phyloP scores from a whole-genome alignment of 2,329 filamentous ascomycete genomes.

The Cadophora sp. region DNA sequence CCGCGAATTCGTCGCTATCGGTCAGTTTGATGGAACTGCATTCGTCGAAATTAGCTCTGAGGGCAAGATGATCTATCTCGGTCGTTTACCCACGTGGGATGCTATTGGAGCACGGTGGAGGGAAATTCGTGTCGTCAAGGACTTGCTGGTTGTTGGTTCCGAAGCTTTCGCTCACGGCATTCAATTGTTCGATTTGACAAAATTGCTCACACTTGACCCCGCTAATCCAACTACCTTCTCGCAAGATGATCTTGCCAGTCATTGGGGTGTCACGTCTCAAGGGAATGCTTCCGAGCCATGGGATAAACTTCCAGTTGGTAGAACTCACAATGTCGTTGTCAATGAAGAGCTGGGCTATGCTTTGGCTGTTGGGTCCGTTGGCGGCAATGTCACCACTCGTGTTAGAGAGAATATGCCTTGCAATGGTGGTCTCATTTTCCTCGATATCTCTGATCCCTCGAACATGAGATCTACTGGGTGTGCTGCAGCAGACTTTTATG shows the following conservation, averaged over 20 bases:
- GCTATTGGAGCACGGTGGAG: constrained; percentile 41
- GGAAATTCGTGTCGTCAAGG: constrained; percentile 48
- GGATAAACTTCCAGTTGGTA: constrained; percentile 17
- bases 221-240: constrained; percentile 47
- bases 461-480: constrained; percentile 56
- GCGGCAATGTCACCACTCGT: constrained; percentile 38
- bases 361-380: constrained; percentile 40
- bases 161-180: constrained; percentile 55
- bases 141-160: constrained; percentile 48
- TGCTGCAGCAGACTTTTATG: constrained; percentile 51
- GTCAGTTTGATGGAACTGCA: constrained; percentile 56
- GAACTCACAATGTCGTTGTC: constrained; percentile 22
- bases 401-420: constrained; percentile 41
- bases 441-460: constrained; percentile 53
- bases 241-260: constrained; percentile 12
- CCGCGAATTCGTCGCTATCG: constrained; percentile 56
- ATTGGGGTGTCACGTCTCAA: constrained; percentile 8
- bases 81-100: constrained; percentile 35
- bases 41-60: constrained; percentile 54
- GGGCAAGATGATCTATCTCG: constrained; percentile 54
- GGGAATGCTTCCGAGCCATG: constrained; percentile 13
- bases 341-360: constrained; percentile 28
- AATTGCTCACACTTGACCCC: constrained; percentile 55
- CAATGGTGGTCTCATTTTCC: constrained; percentile 55
- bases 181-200: constrained; percentile 62